Evolutionary conservation across 495 filamentous ascomycete genomes (phyloP), one percentile per base, ranked within the genome.

Genomic region (Chaetomium tenue): DNA sequence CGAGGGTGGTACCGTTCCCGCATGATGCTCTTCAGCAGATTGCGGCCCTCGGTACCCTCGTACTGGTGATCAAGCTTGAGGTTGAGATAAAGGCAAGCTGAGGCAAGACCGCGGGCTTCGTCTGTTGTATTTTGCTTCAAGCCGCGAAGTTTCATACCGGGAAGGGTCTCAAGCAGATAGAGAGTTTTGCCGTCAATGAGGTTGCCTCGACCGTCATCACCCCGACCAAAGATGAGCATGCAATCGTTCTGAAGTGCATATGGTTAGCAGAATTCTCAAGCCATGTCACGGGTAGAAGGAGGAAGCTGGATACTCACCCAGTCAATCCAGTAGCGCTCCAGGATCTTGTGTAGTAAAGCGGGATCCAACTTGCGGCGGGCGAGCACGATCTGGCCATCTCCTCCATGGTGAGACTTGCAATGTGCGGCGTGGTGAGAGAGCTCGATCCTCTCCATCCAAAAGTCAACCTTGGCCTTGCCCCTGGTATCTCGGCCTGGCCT

Each of bases 221-320:
- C 63, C 37, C 33, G 30, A 7, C 63, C 63, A 7, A 25, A 23
- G 13, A 64, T 64, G 37, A 64, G 37, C 22, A 60, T 25, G 13
- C 30, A 60, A 12, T 64, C 63, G 47, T 60, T 64, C 63, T 64
- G 25, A n/a, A 55, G 25, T n/a, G n/a, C n/a, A n/a, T 18, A 11
- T 28, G 28, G 28, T 47, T 47, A 47, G 44, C 40, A 44, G 2
- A 6, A 37, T 18, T 23, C n/a, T 23, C 33, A 33, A n/a, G 8
- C 6, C 3, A 18, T 25, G 47, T 7, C 39, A 44, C 18, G 13
- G 40, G 13, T 4, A 42, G 12, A 23, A 30, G 5, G 42, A 15
- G 12, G 11, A 0, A 11, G 13, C 1, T 20, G 1, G 8, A 37
- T 58, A 26, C 63, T 26, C 33, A 64, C 63, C 63, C 63, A 64